phyloP scores from a whole-genome alignment of 768 basidiomycete species.

The Tephrocybe sp. region DNA sequence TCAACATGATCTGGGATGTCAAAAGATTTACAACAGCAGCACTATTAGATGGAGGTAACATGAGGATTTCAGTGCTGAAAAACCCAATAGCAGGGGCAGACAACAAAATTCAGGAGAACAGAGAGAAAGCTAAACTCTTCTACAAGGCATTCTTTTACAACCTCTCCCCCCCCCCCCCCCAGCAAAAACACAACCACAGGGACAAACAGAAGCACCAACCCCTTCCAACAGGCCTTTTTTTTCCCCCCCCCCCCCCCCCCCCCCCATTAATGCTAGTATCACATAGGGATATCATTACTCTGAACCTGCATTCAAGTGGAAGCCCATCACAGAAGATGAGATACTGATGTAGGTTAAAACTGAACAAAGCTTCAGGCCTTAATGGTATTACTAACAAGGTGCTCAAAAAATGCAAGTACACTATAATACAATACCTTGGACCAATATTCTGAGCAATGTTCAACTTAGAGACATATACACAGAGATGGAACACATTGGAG shows the following conservation, averaged over 20 bases:
- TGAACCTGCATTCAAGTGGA: constrained; percentile 16
- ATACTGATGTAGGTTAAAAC: constrained; percentile 25
- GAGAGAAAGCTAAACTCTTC: constrained; percentile 23
- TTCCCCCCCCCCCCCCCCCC: no score
- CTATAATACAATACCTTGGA: neutral
- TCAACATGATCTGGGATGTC: constrained; percentile 23
- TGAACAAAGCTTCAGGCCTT: constrained; percentile 32
- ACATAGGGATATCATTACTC: constrained; percentile 24
- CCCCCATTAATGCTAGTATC: neutral
- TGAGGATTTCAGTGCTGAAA: constrained; percentile 26
- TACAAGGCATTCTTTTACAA: constrained; percentile 28
- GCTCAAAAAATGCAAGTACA: constrained; percentile 13
- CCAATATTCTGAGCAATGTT: neutral
- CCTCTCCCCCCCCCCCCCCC: no score
- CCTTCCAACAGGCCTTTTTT: no score
- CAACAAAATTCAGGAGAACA: constrained; percentile 16
- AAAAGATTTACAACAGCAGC: constrained; percentile 20
- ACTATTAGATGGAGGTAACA: constrained; percentile 23
- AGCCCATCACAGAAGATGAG: constrained; percentile 22
- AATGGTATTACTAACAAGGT: constrained; percentile 30
- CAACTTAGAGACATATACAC: neutral
- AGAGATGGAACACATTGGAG: neutral
- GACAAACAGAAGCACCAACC: no score
- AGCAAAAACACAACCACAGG: no score
- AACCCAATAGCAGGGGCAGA: neutral